Percentiles rank a stretch among this genome's conserved stretches.
Evolutionary conservation across 2,329 filamentous ascomycete species (phyloP).

Genomic region (Tolypocladium paradoxum): DNA sequence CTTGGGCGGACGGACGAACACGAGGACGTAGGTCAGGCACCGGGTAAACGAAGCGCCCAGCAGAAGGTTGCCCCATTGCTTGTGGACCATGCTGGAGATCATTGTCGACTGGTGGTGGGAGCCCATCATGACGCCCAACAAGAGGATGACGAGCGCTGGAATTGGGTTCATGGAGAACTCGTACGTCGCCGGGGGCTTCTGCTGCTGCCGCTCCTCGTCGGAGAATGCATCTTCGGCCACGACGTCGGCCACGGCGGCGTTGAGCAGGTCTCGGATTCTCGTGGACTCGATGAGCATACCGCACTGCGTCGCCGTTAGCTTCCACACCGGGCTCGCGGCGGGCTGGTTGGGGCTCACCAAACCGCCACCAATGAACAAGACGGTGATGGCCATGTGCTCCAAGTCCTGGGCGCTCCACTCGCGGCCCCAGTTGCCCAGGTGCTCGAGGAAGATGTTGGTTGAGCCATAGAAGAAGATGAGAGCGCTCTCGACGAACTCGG

Average conservation of each 20-base stretch:
- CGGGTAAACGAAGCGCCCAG: conserved; percentile 71
- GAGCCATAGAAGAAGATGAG: conserved; percentile 84
- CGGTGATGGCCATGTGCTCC: conserved; percentile 84
- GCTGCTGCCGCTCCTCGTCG: conserved; percentile 39
- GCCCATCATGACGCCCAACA: conserved; percentile 91
- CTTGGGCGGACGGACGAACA: conserved; percentile 70
- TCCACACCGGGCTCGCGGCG: background rate
- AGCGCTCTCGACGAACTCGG: conserved; percentile 81
- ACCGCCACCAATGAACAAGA: conserved; percentile 89
- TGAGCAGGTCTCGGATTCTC: conserved; percentile 55
- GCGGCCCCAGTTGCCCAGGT: conserved; percentile 61
- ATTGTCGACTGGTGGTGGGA: conserved; percentile 77
- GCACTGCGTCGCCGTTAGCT: conserved; percentile 30
- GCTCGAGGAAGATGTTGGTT: conserved; percentile 88
- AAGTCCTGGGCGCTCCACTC: conserved; percentile 71
- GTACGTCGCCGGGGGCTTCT: conserved; percentile 52
- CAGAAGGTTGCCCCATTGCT: conserved; percentile 84
- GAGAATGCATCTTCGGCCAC: conserved; percentile 21
- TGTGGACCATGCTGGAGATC: conserved; percentile 85
- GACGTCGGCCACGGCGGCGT: conserved; percentile 34
- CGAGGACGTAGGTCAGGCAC: conserved; percentile 65
- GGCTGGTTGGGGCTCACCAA: conserved; percentile 46
- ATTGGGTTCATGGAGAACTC: conserved; percentile 76
- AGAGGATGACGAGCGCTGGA: conserved; percentile 73
- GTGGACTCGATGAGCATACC: conserved; percentile 80